phyloP scores from a whole-genome alignment of 2,329 filamentous ascomycete genomes.

The Chrysoporthe puriensis region DNA sequence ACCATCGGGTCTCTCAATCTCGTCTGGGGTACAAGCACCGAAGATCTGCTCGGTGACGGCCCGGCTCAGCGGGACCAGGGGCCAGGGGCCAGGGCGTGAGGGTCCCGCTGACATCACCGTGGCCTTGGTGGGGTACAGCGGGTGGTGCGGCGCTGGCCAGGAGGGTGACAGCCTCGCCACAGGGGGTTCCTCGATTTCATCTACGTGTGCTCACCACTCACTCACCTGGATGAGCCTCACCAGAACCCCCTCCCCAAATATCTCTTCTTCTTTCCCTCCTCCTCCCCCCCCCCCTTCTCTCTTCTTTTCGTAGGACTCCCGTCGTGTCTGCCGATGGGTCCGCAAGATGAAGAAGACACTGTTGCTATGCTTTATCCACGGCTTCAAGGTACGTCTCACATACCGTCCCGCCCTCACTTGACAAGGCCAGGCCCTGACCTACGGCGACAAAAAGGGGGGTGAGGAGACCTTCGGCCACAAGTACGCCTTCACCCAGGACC shows the following conservation, averaged over 20 bases:
- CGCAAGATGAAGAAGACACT: constrained; percentile 75
- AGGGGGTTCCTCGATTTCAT: not conserved
- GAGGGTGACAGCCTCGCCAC: not conserved
- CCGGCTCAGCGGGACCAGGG: too few relatives aligned
- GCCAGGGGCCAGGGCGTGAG: not conserved
- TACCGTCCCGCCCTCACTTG: not conserved
- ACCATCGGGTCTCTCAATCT: not conserved
- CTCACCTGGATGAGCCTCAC: not conserved
- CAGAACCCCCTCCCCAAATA: not conserved
- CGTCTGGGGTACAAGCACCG: not conserved
- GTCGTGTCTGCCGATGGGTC: constrained; percentile 35
- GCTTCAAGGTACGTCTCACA: constrained; percentile 70
- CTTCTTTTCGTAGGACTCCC: not conserved
- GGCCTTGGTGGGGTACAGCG: not conserved
- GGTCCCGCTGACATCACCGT: constrained; percentile 22
- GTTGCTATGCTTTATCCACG: constrained; percentile 82
- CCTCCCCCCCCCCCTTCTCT: not conserved
- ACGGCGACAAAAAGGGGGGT: constrained; percentile 59
- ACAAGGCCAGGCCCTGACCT: not conserved
- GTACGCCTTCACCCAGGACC: constrained; percentile 71
- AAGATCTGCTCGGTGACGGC: too few relatives aligned
- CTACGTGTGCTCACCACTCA: not conserved
- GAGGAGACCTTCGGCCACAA: constrained; percentile 74
- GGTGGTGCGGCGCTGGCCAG: not conserved
- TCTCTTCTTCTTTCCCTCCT: not conserved